phyloP scores from a whole-genome alignment of 2,329 filamentous ascomycete species.

The Dryadomyces quercus-mongolicae region DNA sequence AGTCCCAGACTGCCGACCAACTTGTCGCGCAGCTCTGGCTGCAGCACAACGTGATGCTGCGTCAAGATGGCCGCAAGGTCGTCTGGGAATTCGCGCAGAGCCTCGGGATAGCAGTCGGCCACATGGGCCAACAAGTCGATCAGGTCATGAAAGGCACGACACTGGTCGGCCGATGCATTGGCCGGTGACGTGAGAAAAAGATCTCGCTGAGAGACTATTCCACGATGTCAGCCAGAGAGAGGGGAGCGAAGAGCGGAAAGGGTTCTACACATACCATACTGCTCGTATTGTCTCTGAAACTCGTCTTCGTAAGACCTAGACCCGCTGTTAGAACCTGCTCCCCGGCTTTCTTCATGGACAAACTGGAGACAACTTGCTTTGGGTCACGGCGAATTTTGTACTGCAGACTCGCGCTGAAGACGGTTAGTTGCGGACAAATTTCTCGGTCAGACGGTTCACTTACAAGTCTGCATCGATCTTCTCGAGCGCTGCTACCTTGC shows the following conservation, averaged over 20 bases:
- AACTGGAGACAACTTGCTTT: slow-evolving; percentile 35
- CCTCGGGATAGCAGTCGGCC: slow-evolving; percentile 80
- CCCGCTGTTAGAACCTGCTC: background rate
- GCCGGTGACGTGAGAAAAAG: slow-evolving; percentile 80
- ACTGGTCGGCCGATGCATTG: slow-evolving; percentile 62
- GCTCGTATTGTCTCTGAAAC: slow-evolving; percentile 63
- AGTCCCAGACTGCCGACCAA: slow-evolving; percentile 83
- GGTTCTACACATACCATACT: slow-evolving; percentile 49
- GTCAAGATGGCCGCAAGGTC: slow-evolving; percentile 73
- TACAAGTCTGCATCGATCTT: slow-evolving; percentile 83
- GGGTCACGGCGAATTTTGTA: slow-evolving; percentile 72
- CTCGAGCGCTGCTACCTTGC: slow-evolving; percentile 83
- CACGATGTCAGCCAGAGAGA: background rate
- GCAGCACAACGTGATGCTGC: slow-evolving; percentile 70
- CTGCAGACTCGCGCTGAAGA: slow-evolving; percentile 61
- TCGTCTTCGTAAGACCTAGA: slow-evolving; percentile 71
- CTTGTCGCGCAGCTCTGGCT: slow-evolving; percentile 83
- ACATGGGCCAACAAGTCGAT: slow-evolving; percentile 92
- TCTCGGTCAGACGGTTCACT: background rate
- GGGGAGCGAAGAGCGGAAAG: background rate
- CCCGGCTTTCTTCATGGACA: background rate
- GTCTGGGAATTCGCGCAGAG: slow-evolving; percentile 64
- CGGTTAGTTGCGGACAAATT: background rate
- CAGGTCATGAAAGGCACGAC: slow-evolving; percentile 78
- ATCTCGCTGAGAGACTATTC: slow-evolving; percentile 56